These are phyloP conservation scores for Calonectria naviculata DNA, from an alignment of 2,329 filamentous ascomycete species.

Conservation along the genomic window DNA sequence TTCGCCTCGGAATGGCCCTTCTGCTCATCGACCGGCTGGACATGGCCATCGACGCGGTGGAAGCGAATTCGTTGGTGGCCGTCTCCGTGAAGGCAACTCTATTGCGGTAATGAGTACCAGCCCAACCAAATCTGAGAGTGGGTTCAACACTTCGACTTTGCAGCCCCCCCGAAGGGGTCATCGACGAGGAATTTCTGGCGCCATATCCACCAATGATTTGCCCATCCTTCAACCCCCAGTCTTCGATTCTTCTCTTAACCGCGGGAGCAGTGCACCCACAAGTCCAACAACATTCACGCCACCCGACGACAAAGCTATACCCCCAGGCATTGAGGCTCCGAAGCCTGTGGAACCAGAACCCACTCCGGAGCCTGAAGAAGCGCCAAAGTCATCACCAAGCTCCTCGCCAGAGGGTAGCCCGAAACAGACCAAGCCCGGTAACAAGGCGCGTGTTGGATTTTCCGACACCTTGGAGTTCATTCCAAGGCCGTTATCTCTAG, in stretches of 20 bases:
- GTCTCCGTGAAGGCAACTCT: slow-evolving; percentile 66
- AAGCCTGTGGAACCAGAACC: slow-evolving; percentile 13
- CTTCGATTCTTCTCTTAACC: slow-evolving; percentile 61
- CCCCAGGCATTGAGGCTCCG: slow-evolving; percentile 26
- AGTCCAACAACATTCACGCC: slow-evolving; percentile 64
- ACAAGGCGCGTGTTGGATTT: slow-evolving; percentile 80
- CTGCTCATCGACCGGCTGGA: slow-evolving; percentile 67
- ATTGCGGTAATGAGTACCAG: slow-evolving; percentile 75
- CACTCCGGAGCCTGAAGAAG: neutral
- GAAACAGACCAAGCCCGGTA: slow-evolving; percentile 46
- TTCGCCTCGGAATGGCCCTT: slow-evolving; percentile 62
- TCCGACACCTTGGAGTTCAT: slow-evolving; percentile 88
- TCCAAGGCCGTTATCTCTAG: slow-evolving; percentile 82
- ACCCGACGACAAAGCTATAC: slow-evolving; percentile 32
- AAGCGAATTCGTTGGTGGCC: slow-evolving; percentile 89
- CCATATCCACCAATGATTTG: slow-evolving; percentile 87
- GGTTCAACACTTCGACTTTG: slow-evolving; percentile 67
- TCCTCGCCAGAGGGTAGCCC: slow-evolving; percentile 24
- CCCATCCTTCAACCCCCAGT: slow-evolving; percentile 71
- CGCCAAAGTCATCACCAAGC: neutral
- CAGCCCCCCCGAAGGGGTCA: slow-evolving; percentile 72
- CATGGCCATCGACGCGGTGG: slow-evolving; percentile 84
- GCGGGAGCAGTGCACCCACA: slow-evolving; percentile 72
- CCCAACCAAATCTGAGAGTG: slow-evolving; percentile 72
- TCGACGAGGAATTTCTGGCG: slow-evolving; percentile 76